Percentiles rank a stretch among this genome's conserved stretches.
These are phyloP conservation scores for Phlyctochytrium arcticum DNA, from an alignment of 192 early-diverging fungal species.

Conservation along the genomic window DNA sequence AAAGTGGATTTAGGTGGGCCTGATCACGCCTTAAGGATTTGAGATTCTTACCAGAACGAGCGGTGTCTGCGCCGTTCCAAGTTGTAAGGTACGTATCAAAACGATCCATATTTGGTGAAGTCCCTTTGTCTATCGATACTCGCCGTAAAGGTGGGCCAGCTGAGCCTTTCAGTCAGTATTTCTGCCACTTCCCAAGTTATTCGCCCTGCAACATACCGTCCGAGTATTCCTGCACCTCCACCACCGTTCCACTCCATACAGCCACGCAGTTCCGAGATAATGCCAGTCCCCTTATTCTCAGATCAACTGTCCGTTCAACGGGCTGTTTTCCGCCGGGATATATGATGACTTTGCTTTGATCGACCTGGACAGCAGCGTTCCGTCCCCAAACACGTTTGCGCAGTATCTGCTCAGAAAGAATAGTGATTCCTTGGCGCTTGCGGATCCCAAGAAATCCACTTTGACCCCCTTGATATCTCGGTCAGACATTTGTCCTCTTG, in stretches of 20 bases:
- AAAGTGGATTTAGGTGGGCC: too few species aligned
- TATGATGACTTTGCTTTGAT: constrained; percentile 20
- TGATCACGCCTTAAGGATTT: too few species aligned
- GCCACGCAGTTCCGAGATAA: constrained; percentile 32
- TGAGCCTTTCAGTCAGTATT: too few species aligned
- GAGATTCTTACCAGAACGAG: too few species aligned
- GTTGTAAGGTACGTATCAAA: too few species aligned
- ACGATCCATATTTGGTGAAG: too few species aligned
- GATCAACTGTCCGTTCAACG: constrained; percentile 7
- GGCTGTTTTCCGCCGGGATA: constrained; percentile 16
- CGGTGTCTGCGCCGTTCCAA: too few species aligned
- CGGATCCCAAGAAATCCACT: constrained; percentile 6
- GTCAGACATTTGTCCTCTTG: background rate
- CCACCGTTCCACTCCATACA: constrained; percentile 30
- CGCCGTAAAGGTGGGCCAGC: too few species aligned
- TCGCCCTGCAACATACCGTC: constrained; percentile 38
- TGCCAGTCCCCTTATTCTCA: constrained; percentile 28
- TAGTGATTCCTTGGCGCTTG: constrained; percentile 1
- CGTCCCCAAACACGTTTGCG: constrained; percentile 12
- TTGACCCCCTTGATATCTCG: background rate
- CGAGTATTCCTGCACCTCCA: constrained; percentile 37
- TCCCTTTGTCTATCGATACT: too few species aligned
- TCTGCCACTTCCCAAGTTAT: too few species aligned
- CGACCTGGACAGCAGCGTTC: constrained; percentile 21
- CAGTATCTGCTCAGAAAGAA: constrained; percentile 16